These are phyloP conservation scores for Lentinula boryana DNA, from an alignment of 768 basidiomycete genomes.

Conservation along the genomic window DNA sequence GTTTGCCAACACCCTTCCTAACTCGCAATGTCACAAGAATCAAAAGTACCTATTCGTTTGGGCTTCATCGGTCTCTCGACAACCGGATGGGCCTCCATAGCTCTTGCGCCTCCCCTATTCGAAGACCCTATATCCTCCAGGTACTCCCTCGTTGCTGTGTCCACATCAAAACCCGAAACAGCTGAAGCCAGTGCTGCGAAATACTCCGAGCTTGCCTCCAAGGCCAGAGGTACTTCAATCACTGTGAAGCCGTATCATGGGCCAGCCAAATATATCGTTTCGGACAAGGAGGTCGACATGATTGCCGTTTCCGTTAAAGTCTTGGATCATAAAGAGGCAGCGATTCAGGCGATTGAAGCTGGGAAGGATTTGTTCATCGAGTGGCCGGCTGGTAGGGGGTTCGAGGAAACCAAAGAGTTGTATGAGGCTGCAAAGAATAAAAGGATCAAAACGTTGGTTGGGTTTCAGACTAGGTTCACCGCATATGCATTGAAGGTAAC, in stretches of 20 bases:
- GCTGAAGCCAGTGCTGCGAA: slow-evolving; percentile 24
- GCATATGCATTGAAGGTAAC: slow-evolving; percentile 23
- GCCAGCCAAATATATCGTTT: slow-evolving; percentile 19
- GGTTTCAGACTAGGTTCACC: slow-evolving; percentile 26
- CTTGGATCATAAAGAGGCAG: slow-evolving; percentile 21
- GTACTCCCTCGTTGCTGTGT: slow-evolving; percentile 27
- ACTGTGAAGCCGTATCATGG: slow-evolving; percentile 28
- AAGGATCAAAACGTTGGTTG: slow-evolving; percentile 27
- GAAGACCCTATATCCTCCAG: slow-evolving; percentile 7
- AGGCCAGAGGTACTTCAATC: slow-evolving; percentile 11
- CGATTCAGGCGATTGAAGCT: slow-evolving; percentile 26
- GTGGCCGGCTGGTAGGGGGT: slow-evolving; percentile 28
- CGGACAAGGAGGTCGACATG: slow-evolving; percentile 30
- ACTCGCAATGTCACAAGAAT: not conserved
- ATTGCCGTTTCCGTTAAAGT: slow-evolving; percentile 29
- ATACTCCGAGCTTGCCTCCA: slow-evolving; percentile 13
- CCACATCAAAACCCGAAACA: slow-evolving; percentile 24
- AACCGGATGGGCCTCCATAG: slow-evolving; percentile 24
- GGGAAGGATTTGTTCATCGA: slow-evolving; percentile 34
- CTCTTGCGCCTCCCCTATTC: slow-evolving; percentile 20
- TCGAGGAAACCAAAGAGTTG: slow-evolving; percentile 27
- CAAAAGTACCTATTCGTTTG: slow-evolving; percentile 10
- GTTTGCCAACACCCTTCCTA: not conserved
- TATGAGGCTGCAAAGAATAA: slow-evolving; percentile 23
- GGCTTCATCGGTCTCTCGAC: slow-evolving; percentile 30